These are phyloP conservation scores for Debaryomycetaceae sp. DNA, from an alignment of 1,139 yeast genomes.

Conservation along the genomic window DNA sequence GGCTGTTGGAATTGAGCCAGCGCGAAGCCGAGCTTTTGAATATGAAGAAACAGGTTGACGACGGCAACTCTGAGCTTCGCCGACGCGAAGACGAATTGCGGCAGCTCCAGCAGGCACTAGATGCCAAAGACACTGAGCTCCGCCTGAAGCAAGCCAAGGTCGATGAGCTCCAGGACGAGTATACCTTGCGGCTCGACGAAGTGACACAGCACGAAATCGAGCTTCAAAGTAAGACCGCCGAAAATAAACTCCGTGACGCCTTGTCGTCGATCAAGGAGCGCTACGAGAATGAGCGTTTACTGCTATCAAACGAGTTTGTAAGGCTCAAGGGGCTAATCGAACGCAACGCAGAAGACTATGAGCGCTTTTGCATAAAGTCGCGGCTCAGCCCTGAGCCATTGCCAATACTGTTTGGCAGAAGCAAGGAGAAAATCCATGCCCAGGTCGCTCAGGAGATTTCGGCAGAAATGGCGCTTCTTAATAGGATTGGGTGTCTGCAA, in stretches of 20 bases:
- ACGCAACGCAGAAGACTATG: slow-evolving; percentile 4
- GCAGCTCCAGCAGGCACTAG: background rate
- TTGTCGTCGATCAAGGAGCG: slow-evolving; percentile 5
- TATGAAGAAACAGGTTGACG: slow-evolving; percentile 3
- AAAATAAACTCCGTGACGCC: background rate
- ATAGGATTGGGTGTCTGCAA: background rate
- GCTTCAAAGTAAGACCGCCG: background rate
- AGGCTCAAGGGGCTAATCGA: slow-evolving; percentile 5
- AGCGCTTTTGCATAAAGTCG: slow-evolving; percentile 3
- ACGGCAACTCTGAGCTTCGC: slow-evolving; percentile 2
- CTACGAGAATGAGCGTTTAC: slow-evolving; percentile 4
- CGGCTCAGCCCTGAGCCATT: slow-evolving; percentile 2
- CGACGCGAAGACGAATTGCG: slow-evolving; percentile 4
- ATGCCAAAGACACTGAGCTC: background rate
- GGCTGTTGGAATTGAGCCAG: background rate
- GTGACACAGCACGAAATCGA: slow-evolving; percentile 1
- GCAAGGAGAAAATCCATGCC: slow-evolving; percentile 3
- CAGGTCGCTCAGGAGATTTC: slow-evolving; percentile 6
- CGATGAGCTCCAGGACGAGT: slow-evolving; percentile 2
- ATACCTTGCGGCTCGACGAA: slow-evolving; percentile 3
- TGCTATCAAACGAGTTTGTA: slow-evolving; percentile 5
- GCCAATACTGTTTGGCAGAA: slow-evolving; percentile 1
- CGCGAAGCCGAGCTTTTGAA: slow-evolving; percentile 2
- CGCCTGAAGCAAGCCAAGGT: slow-evolving; percentile 1
- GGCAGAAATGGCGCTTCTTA: slow-evolving; percentile 1